A percentile compares a stretch with the other conserved stretches of the same genome.
Evolutionary conservation across 768 basidiomycete species (phyloP).

Genomic region (Xerocomellus dryophilus): DNA sequence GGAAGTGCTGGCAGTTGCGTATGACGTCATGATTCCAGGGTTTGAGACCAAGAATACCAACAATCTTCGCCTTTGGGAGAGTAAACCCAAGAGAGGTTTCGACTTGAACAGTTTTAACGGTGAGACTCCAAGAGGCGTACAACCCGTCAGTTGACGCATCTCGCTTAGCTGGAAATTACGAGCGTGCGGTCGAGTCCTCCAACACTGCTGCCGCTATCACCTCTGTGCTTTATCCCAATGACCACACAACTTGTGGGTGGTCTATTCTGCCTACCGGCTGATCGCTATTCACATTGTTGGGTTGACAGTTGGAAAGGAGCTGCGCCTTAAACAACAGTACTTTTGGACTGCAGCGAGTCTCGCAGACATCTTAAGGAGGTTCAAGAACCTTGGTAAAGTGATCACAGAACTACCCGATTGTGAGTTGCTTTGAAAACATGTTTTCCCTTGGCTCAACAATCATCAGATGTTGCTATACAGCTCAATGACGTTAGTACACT

Average conservation of each 20-base stretch:
- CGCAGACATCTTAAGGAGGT: slow-evolving; percentile 87
- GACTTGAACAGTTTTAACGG: slow-evolving; percentile 96
- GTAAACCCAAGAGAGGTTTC: slow-evolving; percentile 84
- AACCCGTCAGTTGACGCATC: not conserved
- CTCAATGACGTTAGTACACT: slow-evolving; percentile 73
- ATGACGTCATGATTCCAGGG: slow-evolving; percentile 90
- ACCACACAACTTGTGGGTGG: slow-evolving; percentile 65
- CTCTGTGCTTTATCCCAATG: slow-evolving; percentile 93
- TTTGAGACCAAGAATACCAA: slow-evolving; percentile 83
- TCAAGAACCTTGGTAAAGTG: slow-evolving; percentile 83
- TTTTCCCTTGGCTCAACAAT: slow-evolving; percentile 4
- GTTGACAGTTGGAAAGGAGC: slow-evolving; percentile 71
- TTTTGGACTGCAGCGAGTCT: slow-evolving; percentile 91
- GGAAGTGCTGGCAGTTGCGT: slow-evolving; percentile 90
- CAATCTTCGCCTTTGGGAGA: slow-evolving; percentile 85
- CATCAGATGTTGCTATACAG: slow-evolving; percentile 81
- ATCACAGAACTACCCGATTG: slow-evolving; percentile 82
- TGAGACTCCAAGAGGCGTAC: slow-evolving; percentile 25
- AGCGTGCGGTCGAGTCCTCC: slow-evolving; percentile 80
- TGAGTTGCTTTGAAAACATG: slow-evolving; percentile 32
- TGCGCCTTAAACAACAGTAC: slow-evolving; percentile 94
- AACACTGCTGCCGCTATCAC: slow-evolving; percentile 94
- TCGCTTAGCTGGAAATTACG: slow-evolving; percentile 82
- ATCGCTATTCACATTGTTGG: not conserved
- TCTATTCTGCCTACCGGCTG: not conserved